phyloP scores from a whole-genome alignment of 106 monocot species.

The Cymbidium sinense region DNA sequence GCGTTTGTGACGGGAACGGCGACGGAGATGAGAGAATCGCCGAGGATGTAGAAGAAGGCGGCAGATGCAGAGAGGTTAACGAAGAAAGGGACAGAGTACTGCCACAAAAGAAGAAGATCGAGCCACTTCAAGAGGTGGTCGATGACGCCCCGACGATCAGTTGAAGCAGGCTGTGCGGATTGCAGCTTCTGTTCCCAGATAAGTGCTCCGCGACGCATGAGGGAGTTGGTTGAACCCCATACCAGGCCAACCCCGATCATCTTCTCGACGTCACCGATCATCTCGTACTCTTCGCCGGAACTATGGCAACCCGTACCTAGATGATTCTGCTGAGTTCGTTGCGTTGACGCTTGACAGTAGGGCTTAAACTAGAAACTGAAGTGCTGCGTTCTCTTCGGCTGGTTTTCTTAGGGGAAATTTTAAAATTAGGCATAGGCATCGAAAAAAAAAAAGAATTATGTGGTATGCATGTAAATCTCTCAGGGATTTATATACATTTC shows the following conservation, averaged over 20 bases:
- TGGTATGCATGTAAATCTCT: no score
- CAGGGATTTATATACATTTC: no score
- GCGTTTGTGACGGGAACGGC: conserved; percentile 98
- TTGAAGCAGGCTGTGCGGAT: neutral
- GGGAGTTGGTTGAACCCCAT: conserved; percentile 89
- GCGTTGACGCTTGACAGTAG: neutral
- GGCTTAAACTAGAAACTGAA: no score
- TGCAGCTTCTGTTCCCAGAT: conserved; percentile 43
- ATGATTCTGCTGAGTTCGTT: neutral
- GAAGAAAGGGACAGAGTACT: conserved; percentile 84
- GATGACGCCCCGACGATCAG: conserved; percentile 9
- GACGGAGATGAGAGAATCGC: conserved; percentile 70
- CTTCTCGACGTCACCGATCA: conserved; percentile 53
- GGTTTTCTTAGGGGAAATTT: no score
- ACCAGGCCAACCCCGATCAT: conserved; percentile 84
- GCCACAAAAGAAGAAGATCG: conserved; percentile 64
- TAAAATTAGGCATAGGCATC: no score
- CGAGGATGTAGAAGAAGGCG: conserved; percentile 82
- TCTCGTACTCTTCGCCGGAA: neutral
- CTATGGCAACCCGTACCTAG: neutral
- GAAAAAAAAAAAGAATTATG: no score
- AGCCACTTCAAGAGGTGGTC: conserved; percentile 33
- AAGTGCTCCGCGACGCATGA: conserved; percentile 80
- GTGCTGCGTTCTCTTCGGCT: no score
- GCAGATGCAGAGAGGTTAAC: conserved; percentile 87